Evolutionary conservation across 768 basidiomycete genomes (phyloP).

Genomic region (Hericium rajendrae): DNA sequence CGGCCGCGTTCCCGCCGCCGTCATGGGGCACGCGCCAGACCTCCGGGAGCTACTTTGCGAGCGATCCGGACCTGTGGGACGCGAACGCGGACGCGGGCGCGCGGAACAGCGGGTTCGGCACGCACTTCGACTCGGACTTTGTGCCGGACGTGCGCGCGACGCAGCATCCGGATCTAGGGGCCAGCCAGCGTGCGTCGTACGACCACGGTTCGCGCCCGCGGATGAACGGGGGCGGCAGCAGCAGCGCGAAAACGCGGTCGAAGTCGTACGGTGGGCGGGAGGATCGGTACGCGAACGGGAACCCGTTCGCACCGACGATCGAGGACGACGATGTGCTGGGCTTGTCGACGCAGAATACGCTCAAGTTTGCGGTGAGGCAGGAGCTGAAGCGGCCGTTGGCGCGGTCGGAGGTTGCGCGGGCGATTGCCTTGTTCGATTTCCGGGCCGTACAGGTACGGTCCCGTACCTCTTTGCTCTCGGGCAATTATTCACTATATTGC

Average conservation of each 20-base stretch:
- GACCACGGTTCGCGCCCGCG: not conserved
- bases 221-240: not conserved
- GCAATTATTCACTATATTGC: not conserved
- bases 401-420: constrained; percentile 52
- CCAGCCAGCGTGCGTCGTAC: not conserved
- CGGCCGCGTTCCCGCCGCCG: constrained; percentile 47
- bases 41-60: constrained; percentile 46
- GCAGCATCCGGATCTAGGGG: constrained; percentile 1
- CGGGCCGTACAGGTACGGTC: constrained; percentile 54
- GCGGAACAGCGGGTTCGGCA: constrained; percentile 2
- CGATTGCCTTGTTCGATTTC: constrained; percentile 69
- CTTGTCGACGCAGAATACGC: not conserved
- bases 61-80: constrained; percentile 15
- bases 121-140: constrained; percentile 10
- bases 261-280: not conserved
- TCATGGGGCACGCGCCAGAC: constrained; percentile 47
- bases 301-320: constrained; percentile 5
- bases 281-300: not conserved
- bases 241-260: not conserved
- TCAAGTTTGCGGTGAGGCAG: constrained; percentile 34
- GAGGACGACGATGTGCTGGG: constrained; percentile 9
- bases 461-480: not conserved
- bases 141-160: not conserved
- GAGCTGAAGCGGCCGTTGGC: constrained; percentile 39
- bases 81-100: constrained; percentile 9